These are phyloP conservation scores for Phytophthora ohioensis DNA, from an alignment of 352 stramenopile species.

Conservation along the genomic window DNA sequence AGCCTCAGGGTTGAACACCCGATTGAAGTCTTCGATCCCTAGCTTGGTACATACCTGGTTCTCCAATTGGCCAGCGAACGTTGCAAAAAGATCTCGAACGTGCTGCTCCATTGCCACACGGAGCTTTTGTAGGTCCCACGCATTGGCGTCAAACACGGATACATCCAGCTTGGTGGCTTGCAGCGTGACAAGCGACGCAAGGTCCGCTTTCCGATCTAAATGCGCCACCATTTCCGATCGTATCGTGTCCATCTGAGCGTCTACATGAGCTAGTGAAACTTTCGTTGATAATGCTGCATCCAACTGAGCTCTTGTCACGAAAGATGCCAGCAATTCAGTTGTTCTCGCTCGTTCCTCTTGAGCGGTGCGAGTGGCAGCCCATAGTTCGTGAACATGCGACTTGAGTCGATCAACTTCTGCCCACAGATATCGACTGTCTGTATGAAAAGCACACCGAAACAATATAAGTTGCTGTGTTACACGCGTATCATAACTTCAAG, in stretches of 20 bases:
- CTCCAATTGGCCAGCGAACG: conserved; percentile 67
- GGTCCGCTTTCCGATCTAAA: conserved; percentile 59
- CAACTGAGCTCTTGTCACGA: conserved; percentile 68
- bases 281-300: conserved; percentile 70
- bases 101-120: conserved; percentile 62
- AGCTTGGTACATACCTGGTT: conserved; percentile 59
- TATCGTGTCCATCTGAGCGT: conserved; percentile 42
- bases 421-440: conserved; percentile 64
- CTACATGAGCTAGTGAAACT: conserved; percentile 54
- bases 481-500: neutral
- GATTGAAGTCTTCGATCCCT: conserved; percentile 69
- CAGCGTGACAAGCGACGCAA: conserved; percentile 34
- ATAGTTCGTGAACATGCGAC: conserved; percentile 53
- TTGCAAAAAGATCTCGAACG: conserved; percentile 65
- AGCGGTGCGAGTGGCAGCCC: conserved; percentile 31
- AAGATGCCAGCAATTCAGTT: conserved; percentile 47
- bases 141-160: conserved; percentile 63
- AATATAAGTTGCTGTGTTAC: neutral
- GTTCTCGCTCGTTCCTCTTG: conserved; percentile 47
- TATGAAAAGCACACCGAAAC: conserved; percentile 11
- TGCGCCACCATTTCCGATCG: conserved; percentile 40
- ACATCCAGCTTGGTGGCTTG: conserved; percentile 72
- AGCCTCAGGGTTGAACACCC: conserved; percentile 66
- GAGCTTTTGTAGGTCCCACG: conserved; percentile 65
- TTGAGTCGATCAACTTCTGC: conserved; percentile 70